Evolutionary conservation across 2,329 filamentous ascomycete genomes (phyloP), one percentile per base, ranked within the genome.

Genomic region (Penicillium sp.): DNA sequence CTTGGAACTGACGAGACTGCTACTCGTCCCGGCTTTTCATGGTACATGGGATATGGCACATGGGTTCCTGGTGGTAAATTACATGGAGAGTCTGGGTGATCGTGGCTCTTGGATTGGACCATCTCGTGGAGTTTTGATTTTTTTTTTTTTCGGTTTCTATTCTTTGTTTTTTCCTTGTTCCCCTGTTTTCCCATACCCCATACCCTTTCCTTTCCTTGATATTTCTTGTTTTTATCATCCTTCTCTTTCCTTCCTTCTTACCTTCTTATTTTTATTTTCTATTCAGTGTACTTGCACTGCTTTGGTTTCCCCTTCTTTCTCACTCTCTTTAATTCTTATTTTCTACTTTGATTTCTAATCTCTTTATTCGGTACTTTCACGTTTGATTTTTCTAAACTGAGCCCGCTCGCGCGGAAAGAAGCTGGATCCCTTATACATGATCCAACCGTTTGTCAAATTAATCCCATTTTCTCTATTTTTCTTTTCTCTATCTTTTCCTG

Each of bases 381-480:
- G 43, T 46, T 37, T 48, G 35, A 41, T 35, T 52, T 19, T 19
- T 46, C 29, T 63, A 65, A 57, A 63, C 52, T 57, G 56, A 56
- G 53, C 62, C 48, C 59, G 63, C 64, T 63, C 64, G 45, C 62
- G 63, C 63, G 61, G 58, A 63, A 65, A 63, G 51, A 62, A 48
- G 24, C 16, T 24, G 56, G 31, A 52, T 50, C 37, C 11, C 37
- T 51, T 39, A 56, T 58, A 57, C 10, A 59, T 35, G 59, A 57
- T 41, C 52, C 43, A 56, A 52, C 35, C 29, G 43, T 22, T 56
- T 60, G 49, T 63, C 56, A 50, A 44, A 59, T 57, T 61, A 58
- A 58, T 58, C 19, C 39, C 22, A 27, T 37, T 44, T 46, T 41
- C 22, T 37, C 53, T 9, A 24, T 46, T 14, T 45, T 24, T 44